Evolutionary conservation across 2,329 filamentous ascomycete genomes (phyloP).

Genomic region (Phialemoniopsis sp.): DNA sequence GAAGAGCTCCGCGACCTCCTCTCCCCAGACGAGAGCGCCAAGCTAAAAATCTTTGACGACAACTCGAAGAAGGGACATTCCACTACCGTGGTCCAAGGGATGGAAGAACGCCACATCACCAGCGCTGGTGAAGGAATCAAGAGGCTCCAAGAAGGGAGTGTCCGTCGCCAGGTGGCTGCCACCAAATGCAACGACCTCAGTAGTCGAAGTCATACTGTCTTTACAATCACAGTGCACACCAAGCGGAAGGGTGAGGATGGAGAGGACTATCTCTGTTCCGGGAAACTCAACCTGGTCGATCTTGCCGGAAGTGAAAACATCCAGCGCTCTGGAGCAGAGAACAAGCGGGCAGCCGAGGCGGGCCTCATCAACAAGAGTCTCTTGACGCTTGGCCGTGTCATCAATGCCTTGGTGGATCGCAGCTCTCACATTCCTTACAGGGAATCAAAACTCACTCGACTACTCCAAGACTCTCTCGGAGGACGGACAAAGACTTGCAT

Average conservation of each 20-base stretch:
- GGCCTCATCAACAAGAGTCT: slow-evolving; percentile 98
- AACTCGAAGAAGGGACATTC: slow-evolving; percentile 79
- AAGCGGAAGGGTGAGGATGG: slow-evolving; percentile 78
- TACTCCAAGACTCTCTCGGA: slow-evolving; percentile 94
- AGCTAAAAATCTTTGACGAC: slow-evolving; percentile 95
- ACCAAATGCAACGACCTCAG: slow-evolving; percentile 99
- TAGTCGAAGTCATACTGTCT: slow-evolving; percentile 94
- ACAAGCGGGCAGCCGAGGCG: slow-evolving; percentile 93
- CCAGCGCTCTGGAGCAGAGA: slow-evolving; percentile 92
- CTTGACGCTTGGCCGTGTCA: slow-evolving; percentile 89
- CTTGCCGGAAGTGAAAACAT: slow-evolving; percentile 97
- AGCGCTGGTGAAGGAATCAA: slow-evolving; percentile 81
- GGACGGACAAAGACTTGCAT: slow-evolving; percentile 98
- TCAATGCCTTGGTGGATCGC: slow-evolving; percentile 92
- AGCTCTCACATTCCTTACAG: slow-evolving; percentile 84
- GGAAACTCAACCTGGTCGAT: slow-evolving; percentile 93
- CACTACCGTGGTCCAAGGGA: slow-evolving; percentile 87
- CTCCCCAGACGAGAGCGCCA: slow-evolving; percentile 73
- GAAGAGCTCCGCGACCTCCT: slow-evolving; percentile 92
- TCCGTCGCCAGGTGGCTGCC: slow-evolving; percentile 95
- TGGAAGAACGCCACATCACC: slow-evolving; percentile 95
- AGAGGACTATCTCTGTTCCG: slow-evolving; percentile 84
- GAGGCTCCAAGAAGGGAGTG: slow-evolving; percentile 81
- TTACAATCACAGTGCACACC: slow-evolving; percentile 89
- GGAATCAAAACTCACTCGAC: slow-evolving; percentile 91